Evolutionary conservation across 768 basidiomycete genomes (phyloP).

Genomic region (Pleurotus pulmonarius): DNA sequence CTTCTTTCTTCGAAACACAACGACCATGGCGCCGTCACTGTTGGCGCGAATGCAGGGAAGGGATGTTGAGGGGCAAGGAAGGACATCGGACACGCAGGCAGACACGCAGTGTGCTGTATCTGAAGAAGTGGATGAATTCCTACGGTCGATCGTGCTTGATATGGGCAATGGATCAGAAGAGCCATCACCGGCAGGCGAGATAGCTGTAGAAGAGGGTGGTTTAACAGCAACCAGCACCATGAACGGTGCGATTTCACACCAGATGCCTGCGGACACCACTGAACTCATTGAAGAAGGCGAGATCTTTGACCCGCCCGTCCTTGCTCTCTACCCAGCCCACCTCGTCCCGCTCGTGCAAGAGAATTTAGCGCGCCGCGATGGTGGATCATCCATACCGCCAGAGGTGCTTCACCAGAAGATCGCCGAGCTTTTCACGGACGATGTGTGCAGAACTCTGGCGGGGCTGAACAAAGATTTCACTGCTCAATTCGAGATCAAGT

Average conservation of each 20-base stretch:
- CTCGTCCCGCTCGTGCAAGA: not conserved
- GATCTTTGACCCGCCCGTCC: not conserved
- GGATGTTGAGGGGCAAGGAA: not conserved
- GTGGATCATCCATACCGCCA: not conserved
- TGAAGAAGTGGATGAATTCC: not conserved
- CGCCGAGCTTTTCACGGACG: not conserved
- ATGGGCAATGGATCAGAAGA: not conserved
- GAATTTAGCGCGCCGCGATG: slow-evolving; percentile 1
- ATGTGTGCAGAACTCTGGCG: not conserved
- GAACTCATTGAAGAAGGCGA: not conserved
- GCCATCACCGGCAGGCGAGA: not conserved
- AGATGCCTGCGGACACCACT: not conserved
- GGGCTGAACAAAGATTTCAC: not conserved
- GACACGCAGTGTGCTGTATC: not conserved
- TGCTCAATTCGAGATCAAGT: not conserved
- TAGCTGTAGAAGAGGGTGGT: not conserved
- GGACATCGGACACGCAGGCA: not conserved
- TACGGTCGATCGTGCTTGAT: not conserved
- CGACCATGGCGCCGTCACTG: not conserved
- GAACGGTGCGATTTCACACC: not conserved
- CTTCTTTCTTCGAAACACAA: not conserved
- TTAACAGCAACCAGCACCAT: not conserved
- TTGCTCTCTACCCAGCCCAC: not conserved
- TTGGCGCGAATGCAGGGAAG: not conserved
- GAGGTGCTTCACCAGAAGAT: not conserved